Conservation (phyloP, 169 alveolate species). For the Cryptosporidium parvum region DNA sequence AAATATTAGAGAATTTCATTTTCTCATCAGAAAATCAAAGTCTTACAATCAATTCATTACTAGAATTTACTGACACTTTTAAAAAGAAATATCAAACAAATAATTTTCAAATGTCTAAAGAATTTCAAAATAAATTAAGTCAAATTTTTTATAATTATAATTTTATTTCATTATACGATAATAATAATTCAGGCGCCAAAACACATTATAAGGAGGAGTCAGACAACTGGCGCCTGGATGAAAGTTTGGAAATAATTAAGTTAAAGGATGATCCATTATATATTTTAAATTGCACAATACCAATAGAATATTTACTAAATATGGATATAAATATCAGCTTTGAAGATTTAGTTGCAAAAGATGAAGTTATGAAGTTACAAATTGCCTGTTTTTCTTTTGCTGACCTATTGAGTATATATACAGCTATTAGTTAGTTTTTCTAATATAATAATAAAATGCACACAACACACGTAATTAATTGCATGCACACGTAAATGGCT, state of each 20-base stretch:
- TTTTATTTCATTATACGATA: not conserved
- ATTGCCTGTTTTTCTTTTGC: constrained; percentile 44
- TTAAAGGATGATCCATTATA: constrained; percentile 10
- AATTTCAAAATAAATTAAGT: not conserved
- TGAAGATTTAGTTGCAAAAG: not conserved
- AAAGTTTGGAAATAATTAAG: not conserved
- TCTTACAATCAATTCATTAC: not conserved
- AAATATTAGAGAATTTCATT: not conserved
- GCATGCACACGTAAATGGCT: constrained; percentile 16
- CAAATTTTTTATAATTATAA: constrained; percentile 13
- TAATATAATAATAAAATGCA: not conserved
- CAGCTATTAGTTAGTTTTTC: constrained; percentile 12
- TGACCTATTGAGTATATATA: constrained; percentile 39
- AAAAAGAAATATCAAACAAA: not conserved
- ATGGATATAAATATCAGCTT: not conserved
- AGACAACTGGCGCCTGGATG: not conserved
- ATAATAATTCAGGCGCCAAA: not conserved
- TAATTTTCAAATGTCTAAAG: not conserved
- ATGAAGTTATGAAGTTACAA: constrained; percentile 19
- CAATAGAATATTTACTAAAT: constrained; percentile 6
- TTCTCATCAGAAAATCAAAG: not conserved
- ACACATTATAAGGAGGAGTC: not conserved
- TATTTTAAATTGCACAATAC: constrained; percentile 33
- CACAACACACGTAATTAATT: not conserved
- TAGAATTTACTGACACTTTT: not conserved